These are phyloP conservation scores for Thalassiosira mediterranea DNA, from an alignment of 352 stramenopile species.

Conservation along the genomic window DNA sequence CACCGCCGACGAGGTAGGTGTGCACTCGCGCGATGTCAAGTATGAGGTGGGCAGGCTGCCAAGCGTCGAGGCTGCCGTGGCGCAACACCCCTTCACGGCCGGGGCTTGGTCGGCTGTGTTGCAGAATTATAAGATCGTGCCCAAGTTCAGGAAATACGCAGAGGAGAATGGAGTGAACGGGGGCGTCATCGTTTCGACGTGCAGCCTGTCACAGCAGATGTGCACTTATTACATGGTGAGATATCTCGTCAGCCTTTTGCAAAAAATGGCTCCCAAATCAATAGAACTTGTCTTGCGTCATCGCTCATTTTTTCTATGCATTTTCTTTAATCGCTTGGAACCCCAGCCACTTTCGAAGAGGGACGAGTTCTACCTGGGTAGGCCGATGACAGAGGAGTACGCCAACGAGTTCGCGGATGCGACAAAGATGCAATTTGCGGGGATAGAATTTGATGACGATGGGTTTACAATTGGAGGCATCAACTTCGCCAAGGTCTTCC, in stretches of 20 bases:
- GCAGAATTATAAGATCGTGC: conserved; percentile 75
- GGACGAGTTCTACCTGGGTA: conserved; percentile 53
- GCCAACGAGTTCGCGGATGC: conserved; percentile 18
- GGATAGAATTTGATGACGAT: conserved; percentile 13
- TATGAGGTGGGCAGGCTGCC: conserved; percentile 67
- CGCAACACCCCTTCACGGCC: conserved; percentile 68
- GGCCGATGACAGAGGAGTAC: conserved; percentile 34
- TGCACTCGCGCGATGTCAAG: conserved; percentile 39
- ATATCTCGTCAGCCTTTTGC: neutral
- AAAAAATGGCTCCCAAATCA: neutral
- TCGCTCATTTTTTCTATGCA: neutral
- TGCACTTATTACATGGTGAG: conserved; percentile 76
- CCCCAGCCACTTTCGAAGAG: conserved; percentile 37
- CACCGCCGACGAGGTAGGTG: conserved; percentile 12
- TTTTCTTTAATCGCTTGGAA: neutral
- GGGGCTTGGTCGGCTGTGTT: conserved; percentile 71
- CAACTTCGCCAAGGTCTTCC: conserved; percentile 9
- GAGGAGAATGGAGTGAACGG: conserved; percentile 25
- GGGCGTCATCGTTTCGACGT: conserved; percentile 64
- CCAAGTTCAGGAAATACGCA: conserved; percentile 63
- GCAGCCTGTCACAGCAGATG: conserved; percentile 63
- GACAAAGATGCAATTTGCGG: conserved; percentile 18
- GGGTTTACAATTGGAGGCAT: neutral
- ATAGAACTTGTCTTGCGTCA: neutral
- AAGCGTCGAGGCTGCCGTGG: conserved; percentile 53